Percentiles rank a stretch among this genome's conserved stretches.
Evolutionary conservation across 495 filamentous ascomycete species (phyloP).

Genomic region (Xylaria venustula): DNA sequence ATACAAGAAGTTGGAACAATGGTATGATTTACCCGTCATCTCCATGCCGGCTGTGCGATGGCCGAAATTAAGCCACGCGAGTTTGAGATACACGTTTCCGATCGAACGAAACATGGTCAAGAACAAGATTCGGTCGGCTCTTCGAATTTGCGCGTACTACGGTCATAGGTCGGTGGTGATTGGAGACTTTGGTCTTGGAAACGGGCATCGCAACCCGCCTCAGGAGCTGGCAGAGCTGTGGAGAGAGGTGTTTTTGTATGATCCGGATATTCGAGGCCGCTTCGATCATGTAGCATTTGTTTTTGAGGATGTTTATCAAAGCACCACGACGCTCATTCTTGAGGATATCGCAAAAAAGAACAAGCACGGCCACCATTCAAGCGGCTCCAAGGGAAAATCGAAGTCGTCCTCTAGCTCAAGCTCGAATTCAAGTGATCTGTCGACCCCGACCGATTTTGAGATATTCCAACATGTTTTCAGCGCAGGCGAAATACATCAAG

Average conservation of each 20-base stretch:
- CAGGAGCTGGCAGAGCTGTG: conserved; percentile 67
- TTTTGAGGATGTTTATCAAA: conserved; percentile 53
- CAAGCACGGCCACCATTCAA: conserved; percentile 24
- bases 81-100: conserved; percentile 65
- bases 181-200: conserved; percentile 69
- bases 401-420: conserved; percentile 28
- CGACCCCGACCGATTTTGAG: conserved; percentile 39
- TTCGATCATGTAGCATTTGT: conserved; percentile 71
- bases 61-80: conserved; percentile 65
- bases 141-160: conserved; percentile 64
- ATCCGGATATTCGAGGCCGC: conserved; percentile 64
- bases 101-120: conserved; percentile 66
- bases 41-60: conserved; percentile 68
- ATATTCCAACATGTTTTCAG: conserved; percentile 45
- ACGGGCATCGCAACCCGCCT: conserved; percentile 66
- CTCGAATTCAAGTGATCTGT: conserved; percentile 19
- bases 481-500: conserved; percentile 36
- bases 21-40: conserved; percentile 60
- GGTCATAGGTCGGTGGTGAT: conserved; percentile 60
- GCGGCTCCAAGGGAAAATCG: conserved; percentile 34
- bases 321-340: conserved; percentile 43
- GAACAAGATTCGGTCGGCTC: conserved; percentile 67
- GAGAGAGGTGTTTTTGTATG: conserved; percentile 63
- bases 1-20: conserved; percentile 48
- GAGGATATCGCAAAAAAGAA: conserved; percentile 50